Percentiles rank a stretch among this genome's conserved stretches.
phyloP scores from a whole-genome alignment of 352 stramenopile genomes.

The Hyaloperonospora arabidopsidis region DNA sequence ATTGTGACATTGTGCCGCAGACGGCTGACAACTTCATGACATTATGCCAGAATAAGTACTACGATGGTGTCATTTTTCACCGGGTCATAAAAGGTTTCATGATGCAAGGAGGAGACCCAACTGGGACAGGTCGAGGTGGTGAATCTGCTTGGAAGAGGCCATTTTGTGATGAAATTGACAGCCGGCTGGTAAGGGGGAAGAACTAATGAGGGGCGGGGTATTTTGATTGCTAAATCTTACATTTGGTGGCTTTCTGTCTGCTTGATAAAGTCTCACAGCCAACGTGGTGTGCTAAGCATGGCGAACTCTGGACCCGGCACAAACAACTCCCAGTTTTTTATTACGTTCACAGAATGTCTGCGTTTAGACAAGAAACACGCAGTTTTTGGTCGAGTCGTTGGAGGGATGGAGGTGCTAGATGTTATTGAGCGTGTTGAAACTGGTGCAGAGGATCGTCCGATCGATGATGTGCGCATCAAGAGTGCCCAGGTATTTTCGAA shows the following conservation, averaged over 20 bases:
- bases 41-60: constrained; percentile 89
- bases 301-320: constrained; percentile 94
- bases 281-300: constrained; percentile 91
- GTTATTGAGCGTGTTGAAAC: constrained; percentile 73
- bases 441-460: constrained; percentile 70
- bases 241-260: constrained; percentile 9
- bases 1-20: constrained; percentile 94
- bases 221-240: constrained; percentile 4
- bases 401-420: constrained; percentile 83
- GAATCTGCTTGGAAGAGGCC: constrained; percentile 91
- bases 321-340: constrained; percentile 98
- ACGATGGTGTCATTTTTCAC: constrained; percentile 93
- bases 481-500: constrained; percentile 80
- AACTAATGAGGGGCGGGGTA: not conserved
- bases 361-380: constrained; percentile 98
- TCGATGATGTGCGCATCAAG: constrained; percentile 77
- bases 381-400: constrained; percentile 93
- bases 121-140: constrained; percentile 90
- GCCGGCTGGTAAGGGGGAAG: constrained; percentile 60
- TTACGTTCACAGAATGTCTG: constrained; percentile 92
- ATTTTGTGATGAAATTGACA: constrained; percentile 97
- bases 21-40: constrained; percentile 96
- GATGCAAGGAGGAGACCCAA: constrained; percentile 91
- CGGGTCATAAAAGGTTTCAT: constrained; percentile 96
- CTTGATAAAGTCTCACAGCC: constrained; percentile 65